Base-by-base conservation (phyloP, 1,139 yeast species). In the Torulaspora pretoriensis region DNA sequence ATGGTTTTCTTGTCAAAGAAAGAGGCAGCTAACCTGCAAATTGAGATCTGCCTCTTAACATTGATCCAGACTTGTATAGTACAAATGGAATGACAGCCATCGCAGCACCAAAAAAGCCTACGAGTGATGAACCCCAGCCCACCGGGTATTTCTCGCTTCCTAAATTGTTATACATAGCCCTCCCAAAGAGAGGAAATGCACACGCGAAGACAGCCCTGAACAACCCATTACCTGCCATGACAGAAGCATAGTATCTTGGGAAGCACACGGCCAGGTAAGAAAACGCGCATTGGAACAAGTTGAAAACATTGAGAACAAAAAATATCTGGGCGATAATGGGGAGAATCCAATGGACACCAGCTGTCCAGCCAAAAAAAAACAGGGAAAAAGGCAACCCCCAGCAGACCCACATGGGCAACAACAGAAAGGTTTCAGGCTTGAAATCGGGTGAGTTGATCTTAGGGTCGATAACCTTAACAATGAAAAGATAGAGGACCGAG, bases 131-230 rank as follows among this genome's bases (percentile, higher is more conserved):
- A 1, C 82, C 83, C 78, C 78, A 76, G 0, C 71, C 83, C 7
- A 77, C 80, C 2, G 81, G 81, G 55, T 68, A 78, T 37, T 68
- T 71, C 1, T 67, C 53, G 8, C 72, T 70, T 2, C 68, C 70
- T 42, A 77, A 59, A 53, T 75, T 74, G 32, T 61, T 51, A 54
- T 71, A 81, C 71, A 81, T 68, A 1, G 73, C 70, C 38, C 65
- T 60, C 3, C 81, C 84, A 57, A 81, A 79, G 39, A 81, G 64
- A 35, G 87, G 86, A 69, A 81, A 81, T 3, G 75, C 76, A 29
- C 80, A 80, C 0, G 81, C 86, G 59, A 77, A 68, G 2, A 68
- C 65, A 1, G 81, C 71, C 53, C 84, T 69, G 53, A 70, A 68
- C 40, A 79, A 64, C 13, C 72, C 76, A 53, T 78, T 79, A 12